Base-by-base conservation (phyloP, 2,329 filamentous ascomycete species). In the Fusarium pseudograminearum region DNA sequence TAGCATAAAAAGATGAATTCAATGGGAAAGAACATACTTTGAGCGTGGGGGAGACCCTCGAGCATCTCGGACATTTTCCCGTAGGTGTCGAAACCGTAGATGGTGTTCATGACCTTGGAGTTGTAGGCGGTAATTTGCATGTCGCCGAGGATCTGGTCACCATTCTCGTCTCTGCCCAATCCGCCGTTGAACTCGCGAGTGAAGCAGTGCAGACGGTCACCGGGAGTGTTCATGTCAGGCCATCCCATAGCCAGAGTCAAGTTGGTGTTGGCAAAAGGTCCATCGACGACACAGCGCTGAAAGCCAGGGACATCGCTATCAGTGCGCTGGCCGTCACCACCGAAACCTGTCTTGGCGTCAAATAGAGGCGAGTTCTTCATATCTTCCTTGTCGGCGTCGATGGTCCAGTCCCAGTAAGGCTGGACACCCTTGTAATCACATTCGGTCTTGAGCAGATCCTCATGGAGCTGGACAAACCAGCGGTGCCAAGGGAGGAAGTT, bases 341-440 rank as follows among this genome's bases (percentile, higher is more conserved):
- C 62, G 4, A 65, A 65, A 0, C 62, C 62, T 15, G 62, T 65
- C 31, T 65, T 30, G 4, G 62, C 10, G 3, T 65, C 61, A 0
- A 65, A 65, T 4, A 65, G 7, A 3, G 62, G 62, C 20, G 62
- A 65, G 8, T 65, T 65, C 7, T 31, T 24, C 0, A 42, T 36
- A 2, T 65, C 53, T 0, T 33, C 15, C 36, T 65, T 65, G 3
- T 65, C 61, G 1, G 45, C 62, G 14, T 65, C 62, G 7, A 65
- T 65, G 3, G 28, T 53, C 62, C 62, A 65, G 26, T 65, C 62
- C 62, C 62, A 65, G 31, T 65, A 65, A 1, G 62, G 62, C 5
- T 65, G 61, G 0, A 53, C 53, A 12, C 62, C 62, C 34, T 65
- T 65, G 4, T 47, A 65, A 11, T 22, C 20, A 4, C 62, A 65